Evolutionary conservation across 2,329 filamentous ascomycete genomes (phyloP), one percentile per base, ranked within the genome.

Genomic region (Alternaria incomplexa): DNA sequence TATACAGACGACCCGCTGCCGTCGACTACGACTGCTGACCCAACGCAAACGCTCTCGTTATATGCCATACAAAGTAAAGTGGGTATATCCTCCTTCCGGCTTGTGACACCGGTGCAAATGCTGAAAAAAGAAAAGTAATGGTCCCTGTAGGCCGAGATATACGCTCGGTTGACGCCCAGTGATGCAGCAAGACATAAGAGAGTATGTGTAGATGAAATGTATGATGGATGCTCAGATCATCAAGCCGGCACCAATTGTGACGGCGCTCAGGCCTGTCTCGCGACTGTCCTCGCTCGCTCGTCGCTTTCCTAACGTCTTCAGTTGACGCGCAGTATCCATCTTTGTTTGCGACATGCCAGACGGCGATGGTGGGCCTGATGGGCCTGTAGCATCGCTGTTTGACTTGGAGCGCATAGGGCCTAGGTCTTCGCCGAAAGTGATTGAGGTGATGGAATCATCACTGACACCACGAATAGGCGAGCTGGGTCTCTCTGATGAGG

Each of bases 351-450:
- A 62, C 20, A 67, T 36, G n/a, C 60, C 66, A 13, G 69, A 73
- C 9, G 73, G 73, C 6, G 73, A 75, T 6, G 75, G 74, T 2
- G 73, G 74, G 43, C 72, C 70, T 0, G 73, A 75, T 11, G 64
- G 62, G n/a, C 65, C 63, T 7, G 54, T 57, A 15, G 61, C 61
- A 23, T 71, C 72, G 7, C 69, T 70, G 17, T 67, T 63, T 28
- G 69, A 66, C 54, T 73, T 71, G 17, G 74, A 74, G 17, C 67
- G 69, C 1, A 72, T 67, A 23, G 72, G 67, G 10, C 68, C 66
- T 22, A 79, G 59, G 43, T 78, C 75, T 53, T 78, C 74, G 25
- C 73, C 77, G 32, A 79, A 79, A 6, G 71, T 63, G 28, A 79
- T 71, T 12, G 76, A 78, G 1, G 71, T 64, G 22, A 79, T 71